A percentile compares a stretch with the other conserved stretches of the same genome.
These are phyloP conservation scores for Cryptococcus sp. DNA, from an alignment of 1,284 basidiomycete genomes.

Conservation along the genomic window DNA sequence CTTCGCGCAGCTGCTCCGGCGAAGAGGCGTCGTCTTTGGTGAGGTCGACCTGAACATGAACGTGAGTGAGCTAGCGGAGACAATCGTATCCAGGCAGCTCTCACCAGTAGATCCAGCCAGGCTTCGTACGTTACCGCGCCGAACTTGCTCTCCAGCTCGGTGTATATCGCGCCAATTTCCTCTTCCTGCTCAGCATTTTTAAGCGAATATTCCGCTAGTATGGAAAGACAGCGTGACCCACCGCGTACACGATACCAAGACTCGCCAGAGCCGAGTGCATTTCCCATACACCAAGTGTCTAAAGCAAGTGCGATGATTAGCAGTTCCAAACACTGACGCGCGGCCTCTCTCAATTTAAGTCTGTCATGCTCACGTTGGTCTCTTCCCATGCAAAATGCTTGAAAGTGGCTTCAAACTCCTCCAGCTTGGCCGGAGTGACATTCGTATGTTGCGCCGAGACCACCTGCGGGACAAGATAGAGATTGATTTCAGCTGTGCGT, in stretches of 20 bases:
- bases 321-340: no score
- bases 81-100: slow-evolving; percentile 20
- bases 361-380: slow-evolving; percentile 60
- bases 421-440: slow-evolving; percentile 89
- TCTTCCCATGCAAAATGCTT: slow-evolving; percentile 95
- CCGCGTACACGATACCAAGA: slow-evolving; percentile 88
- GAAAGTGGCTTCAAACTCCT: slow-evolving; percentile 97
- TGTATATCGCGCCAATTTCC: slow-evolving; percentile 82
- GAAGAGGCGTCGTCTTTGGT: slow-evolving; percentile 89
- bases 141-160: slow-evolving; percentile 78
- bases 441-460: slow-evolving; percentile 63
- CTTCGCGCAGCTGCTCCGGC: slow-evolving; percentile 85
- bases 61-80: no score
- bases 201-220: not conserved
- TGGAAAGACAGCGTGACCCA: slow-evolving; percentile 46
- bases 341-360: no score
- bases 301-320: not conserved
- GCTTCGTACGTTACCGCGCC: slow-evolving; percentile 91
- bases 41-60: slow-evolving; percentile 72
- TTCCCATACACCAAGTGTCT: slow-evolving; percentile 77
- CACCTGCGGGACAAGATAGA: slow-evolving; percentile 60
- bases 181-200: slow-evolving; percentile 62
- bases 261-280: slow-evolving; percentile 91
- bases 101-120: slow-evolving; percentile 87
- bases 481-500: not conserved